Evolutionary conservation across 768 basidiomycete genomes (phyloP), one percentile per base, ranked within the genome.

Genomic region (Terana coerulea): DNA sequence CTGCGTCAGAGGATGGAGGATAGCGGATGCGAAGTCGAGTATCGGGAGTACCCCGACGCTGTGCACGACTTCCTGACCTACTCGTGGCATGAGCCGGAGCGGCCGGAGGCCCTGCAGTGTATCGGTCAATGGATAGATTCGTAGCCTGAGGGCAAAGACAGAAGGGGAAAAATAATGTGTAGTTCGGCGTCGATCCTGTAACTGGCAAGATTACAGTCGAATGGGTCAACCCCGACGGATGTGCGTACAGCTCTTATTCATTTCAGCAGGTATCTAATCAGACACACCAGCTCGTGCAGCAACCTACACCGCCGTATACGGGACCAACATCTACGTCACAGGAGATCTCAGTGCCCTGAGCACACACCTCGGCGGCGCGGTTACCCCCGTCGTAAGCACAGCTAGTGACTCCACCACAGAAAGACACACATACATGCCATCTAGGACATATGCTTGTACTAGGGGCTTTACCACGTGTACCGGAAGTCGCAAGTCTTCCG

Each of bases 21-120:
- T 52, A 55, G 70, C 58, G 69, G 64, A 39, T 51, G 55, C 49
- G 57, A 59, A 43, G 50, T 61, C 47, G 49, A 25, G 35, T 64
- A 65, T 57, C 57, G 61, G 61, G 60, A 66, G 61, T 52, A 44
- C 21, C 39, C 53, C 56, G 67, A 67, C 48, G 63, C 58, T n/a
- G 47, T 67, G 54, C 67, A 69, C 43, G 64, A 64, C 45, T 61
- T 60, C 37, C 39, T 62, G 12, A 21, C 51, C n/a, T 54, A 61
- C 17, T 29, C 36, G 1, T 59, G 52, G 45, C 55, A 49, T 29
- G 63, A 65, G 45, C 66, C 65, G n/a, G 65, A 67, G 56, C 52
- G 57, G 15, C 49, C 58, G 14, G 40, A 59, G 19, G 55, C 56
- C 5, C 25, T 62, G 45, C 28, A 31, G 33, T 49, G 43, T 3